These are phyloP conservation scores for Lathyrus oleraceus DNA, from an alignment of 306 rosid genomes.

Conservation along the genomic window DNA sequence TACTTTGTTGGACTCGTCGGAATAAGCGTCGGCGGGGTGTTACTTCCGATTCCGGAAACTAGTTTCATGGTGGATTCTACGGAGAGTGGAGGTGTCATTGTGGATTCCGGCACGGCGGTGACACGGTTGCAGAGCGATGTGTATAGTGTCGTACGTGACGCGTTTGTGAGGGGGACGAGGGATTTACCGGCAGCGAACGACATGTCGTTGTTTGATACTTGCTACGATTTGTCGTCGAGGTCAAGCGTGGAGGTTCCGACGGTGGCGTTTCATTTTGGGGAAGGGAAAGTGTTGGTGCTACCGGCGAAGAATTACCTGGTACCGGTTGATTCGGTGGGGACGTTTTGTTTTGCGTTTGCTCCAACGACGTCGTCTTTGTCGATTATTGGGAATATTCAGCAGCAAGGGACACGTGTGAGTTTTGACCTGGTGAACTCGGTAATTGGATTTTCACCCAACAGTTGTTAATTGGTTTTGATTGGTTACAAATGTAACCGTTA, in stretches of 20 bases:
- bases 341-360: slow-evolving; percentile 85
- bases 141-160: slow-evolving; percentile 54
- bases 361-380: slow-evolving; percentile 64
- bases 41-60: slow-evolving; percentile 49
- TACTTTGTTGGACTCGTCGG: slow-evolving; percentile 67
- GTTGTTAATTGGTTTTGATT: slow-evolving; percentile 42
- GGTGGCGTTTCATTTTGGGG: slow-evolving; percentile 66
- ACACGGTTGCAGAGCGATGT: slow-evolving; percentile 64
- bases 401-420: slow-evolving; percentile 95
- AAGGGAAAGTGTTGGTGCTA: slow-evolving; percentile 56
- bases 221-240: slow-evolving; percentile 73
- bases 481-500: slow-evolving; percentile 15
- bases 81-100: slow-evolving; percentile 71
- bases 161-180: slow-evolving; percentile 53
- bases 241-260: slow-evolving; percentile 75
- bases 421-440: slow-evolving; percentile 56
- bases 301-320: slow-evolving; percentile 83
- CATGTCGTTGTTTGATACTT: slow-evolving; percentile 72
- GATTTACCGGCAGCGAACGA: slow-evolving; percentile 42
- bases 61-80: slow-evolving; percentile 45
- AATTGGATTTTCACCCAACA: slow-evolving; percentile 59
- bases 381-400: slow-evolving; percentile 83
- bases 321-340: slow-evolving; percentile 82
- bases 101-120: slow-evolving; percentile 96
- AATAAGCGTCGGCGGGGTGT: slow-evolving; percentile 63